Evolutionary conservation across 371 early-diverging fungal genomes (phyloP), one percentile per base, ranked within the genome.

Genomic region (Mucor mucedo): DNA sequence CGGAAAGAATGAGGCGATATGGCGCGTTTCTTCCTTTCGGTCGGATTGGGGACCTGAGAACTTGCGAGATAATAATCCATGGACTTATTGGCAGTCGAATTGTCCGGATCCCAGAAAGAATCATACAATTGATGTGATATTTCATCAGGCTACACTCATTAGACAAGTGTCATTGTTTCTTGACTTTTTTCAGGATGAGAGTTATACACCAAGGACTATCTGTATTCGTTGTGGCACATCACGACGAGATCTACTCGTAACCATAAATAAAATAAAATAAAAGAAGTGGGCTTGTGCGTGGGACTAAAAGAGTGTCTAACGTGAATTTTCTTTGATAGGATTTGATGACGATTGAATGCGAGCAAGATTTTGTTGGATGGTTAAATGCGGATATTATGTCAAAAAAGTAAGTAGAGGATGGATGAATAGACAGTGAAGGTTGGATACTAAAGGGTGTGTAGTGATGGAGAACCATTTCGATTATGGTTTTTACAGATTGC

Each of bases 31-130:
- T 10, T 82, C 92, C 1, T 84, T 75, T 69, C 91, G 92, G 60
- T 57, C 78, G 4, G 87, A 85, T 40, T 88, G 83, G 71, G 92
- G 91, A 0, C 79, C 89, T 4, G 76, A 84, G 6, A 75, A 87
- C 39, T 78, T 95, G 21, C 80, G 84, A 28, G 92, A 94, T 73
- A 80, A 82, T 42, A 81, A 82, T 60, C 70, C 85, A 14, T 86
- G 88, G 44, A 92, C 93, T 0, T 95, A 86, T 69, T 95, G 96
- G 96, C 95, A 95, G 89, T 65, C 84, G 67, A 69, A 91, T 81
- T 70, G 73, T 39, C 55, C 76, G 53, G 32, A 73, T 85, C 48
- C 81, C 74, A 71, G 77, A 79, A 61, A 42, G 39, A 57, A 77
- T 38, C 75, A 76, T 64, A 73, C 77, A 2, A 65, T 78, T 44